Base-by-base conservation (phyloP, 495 filamentous ascomycete species). In the Aspergillus kassunensis region DNA sequence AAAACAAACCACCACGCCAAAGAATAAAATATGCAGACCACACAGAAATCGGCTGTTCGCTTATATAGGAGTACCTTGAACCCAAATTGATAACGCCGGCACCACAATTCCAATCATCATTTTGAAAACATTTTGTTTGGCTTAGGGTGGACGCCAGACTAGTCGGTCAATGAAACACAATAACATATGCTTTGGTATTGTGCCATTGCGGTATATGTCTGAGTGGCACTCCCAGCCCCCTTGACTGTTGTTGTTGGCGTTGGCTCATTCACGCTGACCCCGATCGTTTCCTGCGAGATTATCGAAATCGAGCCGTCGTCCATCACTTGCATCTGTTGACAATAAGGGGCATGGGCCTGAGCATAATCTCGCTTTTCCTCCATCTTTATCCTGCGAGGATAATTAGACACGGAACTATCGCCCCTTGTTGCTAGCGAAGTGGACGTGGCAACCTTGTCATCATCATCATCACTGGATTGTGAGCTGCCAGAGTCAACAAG, bases 321-420 rank as follows among this genome's bases (percentile, higher is more conserved):
- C 31, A 79, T 64, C 18, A 95, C 75, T 57, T 82, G 72, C 71
- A 88, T 85, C 58, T 90, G 83, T 41, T 88, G 80, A 66, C 90
- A 95, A 56, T 81, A 82, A 3, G 86, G 80, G 44, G 69, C 47
- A 39, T 44, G 58, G 39, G 57, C 69, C 18, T 62, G 68, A 49
- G 56, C 55, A 53, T 49, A 73, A 57, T 63, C 82, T 54, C 89
- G 80, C 31, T 83, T 83, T 66, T 96, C 91, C 61, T 89, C 82
- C 27, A 95, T 75, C 65, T 95, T 93, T 58, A 96, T 74, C 33
- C 86, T 76, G 30, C 81, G 80, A 1, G 89, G 87, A 61, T 87
- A 95, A 13, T 75, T 54, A 10, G 53, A n/a, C 27, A 56, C 19
- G 6, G 48, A 37, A 8, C 21, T 31, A 37, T 53, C 58, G 2